Percentiles rank a stretch among this genome's conserved stretches.
These are phyloP conservation scores for Daldinia loculata DNA, from an alignment of 495 filamentous ascomycete species.

Conservation along the genomic window DNA sequence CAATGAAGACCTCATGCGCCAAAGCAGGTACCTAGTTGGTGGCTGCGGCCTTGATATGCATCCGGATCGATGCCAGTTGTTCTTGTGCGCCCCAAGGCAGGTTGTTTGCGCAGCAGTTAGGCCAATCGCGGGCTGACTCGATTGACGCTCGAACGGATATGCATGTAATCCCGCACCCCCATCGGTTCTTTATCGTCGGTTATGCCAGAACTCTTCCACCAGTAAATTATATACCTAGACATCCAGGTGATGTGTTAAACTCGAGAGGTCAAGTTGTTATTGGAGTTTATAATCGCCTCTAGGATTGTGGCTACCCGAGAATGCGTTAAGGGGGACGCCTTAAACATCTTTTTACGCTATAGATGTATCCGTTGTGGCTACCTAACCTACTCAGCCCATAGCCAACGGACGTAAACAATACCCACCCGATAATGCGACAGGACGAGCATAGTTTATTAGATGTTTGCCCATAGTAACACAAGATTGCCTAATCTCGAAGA, in stretches of 20 bases:
- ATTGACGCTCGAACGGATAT: constrained; percentile 24
- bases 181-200: neutral
- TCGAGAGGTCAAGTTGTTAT: no score
- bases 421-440: neutral
- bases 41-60: constrained; percentile 4
- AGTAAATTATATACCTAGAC: neutral
- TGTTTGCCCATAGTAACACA: neutral
- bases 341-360: no score
- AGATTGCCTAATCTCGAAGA: neutral
- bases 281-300: no score
- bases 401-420: no score
- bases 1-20: neutral
- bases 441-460: neutral
- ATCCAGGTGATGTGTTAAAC: no score
- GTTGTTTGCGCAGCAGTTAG: constrained; percentile 7
- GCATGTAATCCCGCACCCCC: constrained; percentile 12
- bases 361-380: no score
- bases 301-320: no score
- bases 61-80: constrained; percentile 18
- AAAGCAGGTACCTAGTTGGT: constrained; percentile 14
- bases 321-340: no score
- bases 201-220: neutral
- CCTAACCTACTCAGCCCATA: no score
- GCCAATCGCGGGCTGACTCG: constrained; percentile 13
- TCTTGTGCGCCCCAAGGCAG: constrained; percentile 16